Base-by-base conservation (phyloP, 352 stramenopile species). In the Globisporangium cystogenes region DNA sequence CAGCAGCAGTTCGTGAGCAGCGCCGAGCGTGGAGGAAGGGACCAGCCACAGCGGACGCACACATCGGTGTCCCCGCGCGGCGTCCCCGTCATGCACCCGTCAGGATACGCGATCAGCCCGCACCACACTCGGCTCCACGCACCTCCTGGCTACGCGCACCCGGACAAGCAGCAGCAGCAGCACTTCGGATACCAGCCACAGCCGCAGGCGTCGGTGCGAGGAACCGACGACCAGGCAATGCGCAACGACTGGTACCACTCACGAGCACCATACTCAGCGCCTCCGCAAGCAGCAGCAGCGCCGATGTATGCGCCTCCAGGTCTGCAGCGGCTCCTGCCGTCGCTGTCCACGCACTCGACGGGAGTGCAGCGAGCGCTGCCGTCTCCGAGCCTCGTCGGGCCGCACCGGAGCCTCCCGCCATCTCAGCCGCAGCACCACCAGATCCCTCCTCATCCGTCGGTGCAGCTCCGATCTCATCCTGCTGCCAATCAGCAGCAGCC, bases 41-140 rank as follows among this genome's bases (percentile, higher is more conserved):
- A 43, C 47, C 18, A 21, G 24, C 23, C 43, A 7, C 27, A 55
- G 10, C 50, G 40, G 10, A 39, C 41, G 0, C 45, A 59, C 53
- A 59, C 45, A 4, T 43, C 45, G 16, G 45, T 53, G 7, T 48
- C 53, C 1, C 55, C 47, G 20, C 55, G 55, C 4, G 55, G 40
- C 2, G 35, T 33, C 10, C 29, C 47, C 11, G 23, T 20, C 23
- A 49, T 61, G 55, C 42, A 49, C 8, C 55, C 48, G 47, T 51
- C 55, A 2, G 43, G 23, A 12, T 47, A 61, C 24, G 55, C 55
- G 23, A 61, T 55, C 40, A 61, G 55, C 26, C 55, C 55, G 29
- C 55, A 61, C 31, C 46, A 61, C 18, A 37, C 45, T 4, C 31
- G 53, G 7, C 45, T 47, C 12, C 45, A 52, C 27, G n/a, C 31